These are phyloP conservation scores for Leccinum sublutescens DNA, from an alignment of 768 basidiomycete genomes.

Conservation along the genomic window DNA sequence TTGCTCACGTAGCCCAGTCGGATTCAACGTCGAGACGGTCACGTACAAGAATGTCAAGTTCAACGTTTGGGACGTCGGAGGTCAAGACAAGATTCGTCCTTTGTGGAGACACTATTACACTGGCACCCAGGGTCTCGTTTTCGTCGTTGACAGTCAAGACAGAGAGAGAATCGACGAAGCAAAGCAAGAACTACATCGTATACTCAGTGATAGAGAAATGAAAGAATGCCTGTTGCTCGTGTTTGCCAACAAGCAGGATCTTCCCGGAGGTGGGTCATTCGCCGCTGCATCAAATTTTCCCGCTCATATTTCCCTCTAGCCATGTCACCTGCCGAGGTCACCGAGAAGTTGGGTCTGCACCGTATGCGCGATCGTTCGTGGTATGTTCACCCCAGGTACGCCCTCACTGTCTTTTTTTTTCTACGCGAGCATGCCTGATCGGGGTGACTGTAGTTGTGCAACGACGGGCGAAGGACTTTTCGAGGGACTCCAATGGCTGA, in stretches of 20 bases:
- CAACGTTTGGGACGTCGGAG: slow-evolving; percentile 96
- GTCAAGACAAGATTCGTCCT: slow-evolving; percentile 99
- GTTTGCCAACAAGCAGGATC: slow-evolving; percentile 99
- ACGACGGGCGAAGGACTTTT: slow-evolving; percentile 96
- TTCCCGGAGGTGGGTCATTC: slow-evolving; percentile 78
- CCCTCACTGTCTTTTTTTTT: not conserved
- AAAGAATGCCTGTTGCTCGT: slow-evolving; percentile 94
- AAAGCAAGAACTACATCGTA: slow-evolving; percentile 91
- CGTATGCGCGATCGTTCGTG: slow-evolving; percentile 96
- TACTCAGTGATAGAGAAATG: slow-evolving; percentile 97
- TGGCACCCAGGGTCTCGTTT: slow-evolving; percentile 96
- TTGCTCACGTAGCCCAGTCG: slow-evolving; percentile 51
- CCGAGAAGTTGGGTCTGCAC: slow-evolving; percentile 93
- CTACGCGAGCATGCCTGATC: not conserved
- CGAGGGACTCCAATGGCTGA: slow-evolving; percentile 96
- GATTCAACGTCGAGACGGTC: slow-evolving; percentile 99
- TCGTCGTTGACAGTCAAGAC: slow-evolving; percentile 97
- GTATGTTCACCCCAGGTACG: slow-evolving; percentile 98
- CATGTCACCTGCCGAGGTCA: slow-evolving; percentile 99
- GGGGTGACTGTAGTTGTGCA: slow-evolving; percentile 65
- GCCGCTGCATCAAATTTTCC: not conserved
- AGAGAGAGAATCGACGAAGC: slow-evolving; percentile 95
- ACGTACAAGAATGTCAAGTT: slow-evolving; percentile 99
- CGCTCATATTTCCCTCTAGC: slow-evolving; percentile 39
- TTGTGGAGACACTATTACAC: slow-evolving; percentile 99